Base-by-base conservation (phyloP, 2,329 filamentous ascomycete species). In the Hirsutella minnesotensis region DNA sequence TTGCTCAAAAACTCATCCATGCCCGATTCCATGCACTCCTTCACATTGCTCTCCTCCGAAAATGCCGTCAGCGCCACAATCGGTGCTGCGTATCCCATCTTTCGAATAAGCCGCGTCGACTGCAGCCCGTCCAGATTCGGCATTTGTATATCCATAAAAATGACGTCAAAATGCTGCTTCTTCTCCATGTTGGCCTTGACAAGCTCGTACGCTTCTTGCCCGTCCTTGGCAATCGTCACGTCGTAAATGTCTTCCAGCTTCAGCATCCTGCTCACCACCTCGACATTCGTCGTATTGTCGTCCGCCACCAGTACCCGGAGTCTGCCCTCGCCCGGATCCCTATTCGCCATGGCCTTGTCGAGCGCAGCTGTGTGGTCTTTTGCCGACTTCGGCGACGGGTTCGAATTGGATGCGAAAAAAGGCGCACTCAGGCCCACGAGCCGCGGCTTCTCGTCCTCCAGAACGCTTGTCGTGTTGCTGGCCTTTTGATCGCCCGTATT, bases 61-160 rank as follows among this genome's bases (percentile, higher is more conserved):
- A 94, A 95, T 3, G 89, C 89, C 10, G 88, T 94, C 37, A 95
- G 66, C 0, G 89, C 89, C 13, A 95, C 87, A 47, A 95, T 95
- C 0, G 89, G 89, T 2, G 84, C 83, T 9, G 75, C 79, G 63
- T 92, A 95, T 1, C 89, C 89, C 68, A 90, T 84, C 57, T 87
- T 70, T 5, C 89, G 78, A 52, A 95, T 95, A 29, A 94, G 68
- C 9, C 82, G 76, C 1, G 89, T 95, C 38, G 83, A 89, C 58
- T 95, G 83, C 20, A 95, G 67, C 2, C 89, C 89, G 55, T 95
- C 88, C 12, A 95, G 73, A 48, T 92, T 94, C 3, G 89, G 89
- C 89, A 95, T 95, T 63, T 86, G 86, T 8, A 95, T 83, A 54
- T 95, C 89, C 89, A 95, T 95, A 56, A 95, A 92, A 48, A 95